Evolutionary conservation across 805 yeast species (phyloP), one percentile per base, ranked within the genome.

Genomic region (Candida ovalis): DNA sequence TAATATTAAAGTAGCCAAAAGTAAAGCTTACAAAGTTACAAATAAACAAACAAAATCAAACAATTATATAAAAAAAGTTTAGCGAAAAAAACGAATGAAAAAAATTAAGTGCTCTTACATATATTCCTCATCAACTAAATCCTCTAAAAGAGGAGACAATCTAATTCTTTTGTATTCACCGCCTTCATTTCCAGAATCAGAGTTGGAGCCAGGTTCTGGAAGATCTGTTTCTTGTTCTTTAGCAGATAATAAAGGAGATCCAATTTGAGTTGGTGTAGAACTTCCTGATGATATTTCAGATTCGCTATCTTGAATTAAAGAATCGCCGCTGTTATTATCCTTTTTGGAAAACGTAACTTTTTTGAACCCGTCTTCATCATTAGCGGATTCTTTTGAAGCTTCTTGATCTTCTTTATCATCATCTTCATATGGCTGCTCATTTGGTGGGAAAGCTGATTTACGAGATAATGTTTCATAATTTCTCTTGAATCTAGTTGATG

Each of bases 391-490:
- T 25, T 25, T 25, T 25, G 28, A 25, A 25, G 28, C 28, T 22
- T 32, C 47, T n/a, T 40, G 47, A 7, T 45, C 47, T 6, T 42
- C 36, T n/a, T 30, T 49, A 9, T 44, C 37, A 22, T 46, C 44
- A 22, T 47, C 47, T 4, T 37, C 30, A 7, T n/a, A 24, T 9
- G 40, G 21, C 13, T n/a, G 21, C 22, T 23, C 22, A 4, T 15
- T 33, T 30, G 66, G 64, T 9, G 56, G 50, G 43, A 62, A 53
- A 3, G 45, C 49, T 1, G 67, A 59, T 42, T 53, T 59, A 40
- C 69, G 55, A 7, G 46, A 48, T 19, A 48, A 43, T 1, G 68
- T 64, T 24, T 55, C 53, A 37, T 64, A 64, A 44, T 64, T 64
- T 37, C 55, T 60, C 42, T 61, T 48, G 8, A 52, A 35, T 24